A percentile compares a stretch with the other conserved stretches of the same genome.
These are phyloP conservation scores for Sporobolomyces roseus DNA, from an alignment of 768 basidiomycete species.

Conservation along the genomic window DNA sequence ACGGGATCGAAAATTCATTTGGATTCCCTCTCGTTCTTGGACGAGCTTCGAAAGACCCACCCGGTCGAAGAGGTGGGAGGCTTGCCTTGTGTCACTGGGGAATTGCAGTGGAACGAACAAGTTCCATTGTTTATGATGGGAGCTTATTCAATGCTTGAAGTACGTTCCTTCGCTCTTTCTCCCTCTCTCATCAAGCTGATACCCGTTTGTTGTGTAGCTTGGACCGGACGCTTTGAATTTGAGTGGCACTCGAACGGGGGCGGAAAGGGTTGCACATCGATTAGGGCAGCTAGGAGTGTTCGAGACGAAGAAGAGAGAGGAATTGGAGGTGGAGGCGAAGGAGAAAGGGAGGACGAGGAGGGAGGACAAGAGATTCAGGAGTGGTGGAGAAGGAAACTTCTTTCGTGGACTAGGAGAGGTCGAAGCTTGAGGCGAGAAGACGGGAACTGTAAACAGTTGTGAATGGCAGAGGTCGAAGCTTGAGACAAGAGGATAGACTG, in stretches of 20 bases:
- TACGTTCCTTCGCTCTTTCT: constrained; percentile 5
- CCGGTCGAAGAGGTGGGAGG: constrained; percentile 38
- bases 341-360: background rate
- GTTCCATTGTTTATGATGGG: constrained; percentile 35
- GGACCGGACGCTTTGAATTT: constrained; percentile 39
- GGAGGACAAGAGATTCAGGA: constrained; percentile 25
- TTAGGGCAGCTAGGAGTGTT: constrained; percentile 27
- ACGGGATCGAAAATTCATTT: constrained; percentile 37
- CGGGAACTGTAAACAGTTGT: too few species aligned
- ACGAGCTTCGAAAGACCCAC: constrained; percentile 16
- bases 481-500: too few species aligned
- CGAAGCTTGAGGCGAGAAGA: constrained; percentile 16
- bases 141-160: constrained; percentile 40
- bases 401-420: constrained; percentile 16
- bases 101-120: constrained; percentile 32
- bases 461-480: too few species aligned
- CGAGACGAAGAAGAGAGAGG: background rate
- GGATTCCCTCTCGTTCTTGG: constrained; percentile 25
- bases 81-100: constrained; percentile 37
- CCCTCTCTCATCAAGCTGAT: background rate
- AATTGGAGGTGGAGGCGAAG: background rate
- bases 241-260: constrained; percentile 28
- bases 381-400: constrained; percentile 34
- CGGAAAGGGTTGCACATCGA: constrained; percentile 30
- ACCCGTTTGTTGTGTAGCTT: constrained; percentile 15